Conservation (phyloP, 202 grass and related monocot species). For the Eragrostis tef region DNA sequence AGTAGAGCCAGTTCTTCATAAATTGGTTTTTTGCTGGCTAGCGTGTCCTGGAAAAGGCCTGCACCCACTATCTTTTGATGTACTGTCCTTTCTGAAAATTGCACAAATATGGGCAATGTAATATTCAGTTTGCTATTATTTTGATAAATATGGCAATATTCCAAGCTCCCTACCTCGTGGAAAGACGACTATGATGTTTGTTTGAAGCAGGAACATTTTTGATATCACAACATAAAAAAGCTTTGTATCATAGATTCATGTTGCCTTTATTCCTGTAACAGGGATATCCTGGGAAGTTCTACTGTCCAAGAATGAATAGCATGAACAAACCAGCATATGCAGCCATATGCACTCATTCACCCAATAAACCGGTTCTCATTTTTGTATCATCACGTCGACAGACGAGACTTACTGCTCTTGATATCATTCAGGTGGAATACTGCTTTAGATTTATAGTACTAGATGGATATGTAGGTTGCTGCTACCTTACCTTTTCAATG, state of each 20-base stretch:
- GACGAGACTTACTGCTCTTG: conserved; percentile 96
- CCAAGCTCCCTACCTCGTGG: background rate
- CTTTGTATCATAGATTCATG: conserved; percentile 44
- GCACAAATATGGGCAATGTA: conserved; percentile 8
- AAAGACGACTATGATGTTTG: conserved; percentile 6
- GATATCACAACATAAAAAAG: conserved; percentile 2
- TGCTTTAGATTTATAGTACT: conserved; percentile 45
- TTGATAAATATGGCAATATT: conserved; percentile 22
- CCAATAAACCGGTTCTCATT: conserved; percentile 93
- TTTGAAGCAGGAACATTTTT: conserved; percentile 36
- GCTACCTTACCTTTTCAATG: conserved; percentile 44
- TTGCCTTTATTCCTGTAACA: conserved; percentile 49
- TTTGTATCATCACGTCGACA: conserved; percentile 97
- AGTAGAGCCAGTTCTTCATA: conserved; percentile 32
- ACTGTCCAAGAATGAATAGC: conserved; percentile 99
- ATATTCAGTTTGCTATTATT: conserved; percentile 12
- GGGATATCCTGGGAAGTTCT: conserved; percentile 99
- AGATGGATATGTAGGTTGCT: conserved; percentile 29
- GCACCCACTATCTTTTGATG: conserved; percentile 9
- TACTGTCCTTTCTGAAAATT: conserved; percentile 15
- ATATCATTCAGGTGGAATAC: conserved; percentile 88
- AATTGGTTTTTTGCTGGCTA: conserved; percentile 19
- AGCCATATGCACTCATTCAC: conserved; percentile 97
- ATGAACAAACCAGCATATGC: conserved; percentile 99
- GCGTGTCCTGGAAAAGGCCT: conserved; percentile 38